Evolutionary conservation across 306 rosid genomes (phyloP).

Genomic region (Chamaecrista fasciculata): DNA sequence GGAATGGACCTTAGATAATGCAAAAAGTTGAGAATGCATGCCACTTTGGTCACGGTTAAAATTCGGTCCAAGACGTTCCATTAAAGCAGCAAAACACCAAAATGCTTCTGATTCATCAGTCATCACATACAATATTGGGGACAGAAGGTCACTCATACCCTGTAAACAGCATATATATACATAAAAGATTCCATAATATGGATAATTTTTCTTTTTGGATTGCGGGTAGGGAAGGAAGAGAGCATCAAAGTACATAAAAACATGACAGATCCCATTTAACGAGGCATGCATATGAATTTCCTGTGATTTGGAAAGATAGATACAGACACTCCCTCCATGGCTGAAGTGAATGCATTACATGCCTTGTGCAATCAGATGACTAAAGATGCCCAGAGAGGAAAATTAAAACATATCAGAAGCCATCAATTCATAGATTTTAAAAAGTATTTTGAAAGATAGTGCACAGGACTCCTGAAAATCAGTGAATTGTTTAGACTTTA

Average conservation of each 20-base stretch:
- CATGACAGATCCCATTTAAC: too few relatives aligned
- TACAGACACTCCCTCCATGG: conserved; percentile 14
- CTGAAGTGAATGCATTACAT: conserved; percentile 3
- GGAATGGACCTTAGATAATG: conserved; percentile 80
- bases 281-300: neutral
- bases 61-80: conserved; percentile 98
- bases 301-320: conserved; percentile 18
- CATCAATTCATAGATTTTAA: conserved; percentile 3
- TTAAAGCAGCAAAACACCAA: conserved; percentile 94
- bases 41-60: conserved; percentile 98
- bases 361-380: conserved; percentile 6
- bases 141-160: conserved; percentile 99
- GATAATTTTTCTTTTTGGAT: too few relatives aligned
- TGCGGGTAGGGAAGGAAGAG: neutral
- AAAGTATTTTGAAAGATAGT: neutral
- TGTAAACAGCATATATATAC: conserved; percentile 33
- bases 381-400: neutral
- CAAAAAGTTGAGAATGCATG: conserved; percentile 99
- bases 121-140: conserved; percentile 86
- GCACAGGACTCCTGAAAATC: neutral
- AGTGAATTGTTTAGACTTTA: neutral
- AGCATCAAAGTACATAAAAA: too few relatives aligned
- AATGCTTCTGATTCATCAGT: conserved; percentile 88
- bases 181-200: too few relatives aligned
- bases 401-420: neutral